phyloP scores from a whole-genome alignment of 768 basidiomycete genomes.

The Suillus fuscotomentosus region DNA sequence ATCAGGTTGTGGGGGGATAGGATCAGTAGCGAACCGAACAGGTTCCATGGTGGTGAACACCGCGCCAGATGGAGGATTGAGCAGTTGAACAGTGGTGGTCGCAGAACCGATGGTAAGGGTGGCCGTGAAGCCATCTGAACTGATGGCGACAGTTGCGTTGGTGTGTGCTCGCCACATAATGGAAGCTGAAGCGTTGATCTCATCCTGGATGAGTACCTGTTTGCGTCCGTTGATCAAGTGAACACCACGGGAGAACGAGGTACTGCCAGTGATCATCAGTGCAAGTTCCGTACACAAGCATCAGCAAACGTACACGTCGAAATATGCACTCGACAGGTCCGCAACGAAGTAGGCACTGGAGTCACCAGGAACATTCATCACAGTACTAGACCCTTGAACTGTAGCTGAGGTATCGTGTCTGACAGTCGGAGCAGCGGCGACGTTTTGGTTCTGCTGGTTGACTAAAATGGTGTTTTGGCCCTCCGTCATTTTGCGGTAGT shows the following conservation, averaged over 20 bases:
- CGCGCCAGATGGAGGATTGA: conserved; percentile 67
- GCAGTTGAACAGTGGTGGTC: conserved; percentile 62
- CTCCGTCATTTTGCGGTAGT: conserved; percentile 96
- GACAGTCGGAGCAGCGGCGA: conserved; percentile 58
- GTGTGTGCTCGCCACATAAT: conserved; percentile 95
- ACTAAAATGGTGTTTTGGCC: conserved; percentile 95
- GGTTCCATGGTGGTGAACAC: conserved; percentile 57
- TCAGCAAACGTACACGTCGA: conserved; percentile 53
- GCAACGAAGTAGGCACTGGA: conserved; percentile 84
- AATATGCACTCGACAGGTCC: conserved; percentile 77
- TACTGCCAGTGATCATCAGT: conserved; percentile 36
- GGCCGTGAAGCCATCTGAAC: conserved; percentile 58
- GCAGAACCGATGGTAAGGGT: conserved; percentile 71
- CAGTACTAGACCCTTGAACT: conserved; percentile 84
- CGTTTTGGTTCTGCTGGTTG: conserved; percentile 75
- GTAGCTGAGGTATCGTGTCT: conserved; percentile 56
- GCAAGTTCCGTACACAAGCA: not conserved
- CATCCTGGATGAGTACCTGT: conserved; percentile 93
- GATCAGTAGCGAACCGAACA: conserved; percentile 57
- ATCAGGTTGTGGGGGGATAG: conserved; percentile 65
- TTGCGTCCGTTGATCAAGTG: conserved; percentile 78
- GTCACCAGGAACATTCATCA: conserved; percentile 53
- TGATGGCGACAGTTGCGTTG: conserved; percentile 77
- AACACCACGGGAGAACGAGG: conserved; percentile 80
- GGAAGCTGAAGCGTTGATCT: conserved; percentile 58